Evolutionary conservation across 257 asterid species (phyloP), one percentile per base, ranked within the genome.

Genomic region (Osmanthus fragrans): DNA sequence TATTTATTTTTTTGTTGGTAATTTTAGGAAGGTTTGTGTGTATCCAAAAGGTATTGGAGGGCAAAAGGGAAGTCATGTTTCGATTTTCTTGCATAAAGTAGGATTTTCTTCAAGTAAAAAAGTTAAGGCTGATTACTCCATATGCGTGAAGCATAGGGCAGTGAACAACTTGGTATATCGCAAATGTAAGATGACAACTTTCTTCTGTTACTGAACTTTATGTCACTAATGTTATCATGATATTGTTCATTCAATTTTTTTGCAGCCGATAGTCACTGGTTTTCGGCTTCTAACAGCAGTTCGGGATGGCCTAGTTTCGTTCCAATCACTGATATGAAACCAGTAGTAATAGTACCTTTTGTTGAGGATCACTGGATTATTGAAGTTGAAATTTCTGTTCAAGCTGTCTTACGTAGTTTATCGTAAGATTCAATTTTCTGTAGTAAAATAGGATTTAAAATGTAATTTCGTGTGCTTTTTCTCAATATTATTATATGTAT

Each of bases 261-360:
- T 16, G 42, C 82, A 79, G 82, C 0, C 64, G n/a, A 18, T 16
- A n/a, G 12, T 16, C 0, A 2, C 15, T 79, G 75, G 82, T 73
- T n/a, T 66, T 42, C 63, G 34, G 23, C 56, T 29, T 47, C n/a
- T 15, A 3, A 1, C 21, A 16, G 16, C 2, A 0, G 0, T 18
- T 23, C 36, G 60, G 82, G 82, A 4, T 7, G 2, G 13, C 0
- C 21, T 8, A 34, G 58, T 9, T 79, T 79, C 13, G 34, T 67
- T 15, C 18, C 40, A 8, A 12, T 79, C 8, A 36, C n/a, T 30
- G 58, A 36, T 40, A 19, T 79, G 60, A 16, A 27, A 3, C 60
- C n/a, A n/a, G n/a, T n/a, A n/a, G n/a, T n/a, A n/a, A n/a, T n/a
- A n/a, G n/a, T 51, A 32, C 21, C 70, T 45, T 30, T 73, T 4